phyloP scores from a whole-genome alignment of 352 stramenopile genomes.

The Pythium utonaiense region DNA sequence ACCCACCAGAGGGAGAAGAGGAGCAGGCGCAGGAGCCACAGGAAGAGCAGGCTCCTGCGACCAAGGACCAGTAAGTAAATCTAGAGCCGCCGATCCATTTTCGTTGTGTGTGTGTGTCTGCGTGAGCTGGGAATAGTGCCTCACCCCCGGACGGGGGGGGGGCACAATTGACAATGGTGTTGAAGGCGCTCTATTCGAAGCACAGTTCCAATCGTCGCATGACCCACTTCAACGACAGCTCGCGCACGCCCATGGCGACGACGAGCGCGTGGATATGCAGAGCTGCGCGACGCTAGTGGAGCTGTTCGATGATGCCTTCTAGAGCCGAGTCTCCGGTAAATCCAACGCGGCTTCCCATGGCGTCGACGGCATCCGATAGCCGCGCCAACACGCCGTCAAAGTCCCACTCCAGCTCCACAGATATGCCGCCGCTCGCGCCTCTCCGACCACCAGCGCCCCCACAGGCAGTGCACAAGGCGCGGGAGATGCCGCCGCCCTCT shows the following conservation, averaged over 20 bases:
- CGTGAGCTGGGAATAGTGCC: not conserved
- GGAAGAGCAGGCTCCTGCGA: slow-evolving; percentile 1
- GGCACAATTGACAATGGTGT: not conserved
- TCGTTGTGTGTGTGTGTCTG: not conserved
- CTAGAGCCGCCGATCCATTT: not conserved
- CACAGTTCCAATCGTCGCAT: not conserved
- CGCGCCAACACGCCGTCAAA: slow-evolving; percentile 9
- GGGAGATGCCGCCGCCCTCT: slow-evolving; percentile 12
- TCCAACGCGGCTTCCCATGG: slow-evolving; percentile 11
- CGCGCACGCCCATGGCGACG: not conserved
- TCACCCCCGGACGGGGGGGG: not conserved
- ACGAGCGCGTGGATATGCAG: not conserved
- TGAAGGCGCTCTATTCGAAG: not conserved
- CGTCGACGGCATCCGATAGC: not conserved
- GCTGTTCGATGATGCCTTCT: not conserved
- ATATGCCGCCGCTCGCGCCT: not conserved
- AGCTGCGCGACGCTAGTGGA: not conserved
- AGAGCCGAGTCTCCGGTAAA: slow-evolving; percentile 9
- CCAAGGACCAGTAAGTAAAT: not conserved
- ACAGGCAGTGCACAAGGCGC: not conserved
- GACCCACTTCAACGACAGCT: not conserved
- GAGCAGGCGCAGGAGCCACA: slow-evolving; percentile 12
- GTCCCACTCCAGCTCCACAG: not conserved
- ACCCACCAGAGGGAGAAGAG: no score
- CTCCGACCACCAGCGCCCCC: not conserved